Evolutionary conservation across 148 eudicot species (phyloP).

Genomic region (Beta vulgaris): DNA sequence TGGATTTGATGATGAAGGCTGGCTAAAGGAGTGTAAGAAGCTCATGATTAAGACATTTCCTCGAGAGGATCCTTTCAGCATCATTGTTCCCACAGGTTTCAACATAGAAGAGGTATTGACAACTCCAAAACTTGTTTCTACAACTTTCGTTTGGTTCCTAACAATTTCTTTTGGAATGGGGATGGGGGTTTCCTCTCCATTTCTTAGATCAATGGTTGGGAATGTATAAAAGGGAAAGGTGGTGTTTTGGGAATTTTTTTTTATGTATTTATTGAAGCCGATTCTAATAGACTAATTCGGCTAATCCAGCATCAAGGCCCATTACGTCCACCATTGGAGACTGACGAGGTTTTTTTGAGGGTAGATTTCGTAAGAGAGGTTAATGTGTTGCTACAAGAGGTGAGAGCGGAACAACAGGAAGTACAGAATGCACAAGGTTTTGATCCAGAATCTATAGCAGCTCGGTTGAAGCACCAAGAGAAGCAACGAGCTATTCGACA

Average conservation of each 20-base stretch:
- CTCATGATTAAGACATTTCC: slow-evolving; percentile 80
- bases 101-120: slow-evolving; percentile 74
- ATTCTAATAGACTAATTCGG: slow-evolving; percentile 14
- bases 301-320: slow-evolving; percentile 80
- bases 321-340: slow-evolving; percentile 55
- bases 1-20: slow-evolving; percentile 80
- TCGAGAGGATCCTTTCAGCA: slow-evolving; percentile 93
- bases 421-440: slow-evolving; percentile 40
- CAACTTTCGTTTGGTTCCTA: background rate
- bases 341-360: slow-evolving; percentile 76
- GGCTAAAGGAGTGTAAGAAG: slow-evolving; percentile 95
- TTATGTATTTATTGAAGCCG: too few species aligned
- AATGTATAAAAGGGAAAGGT: too few species aligned
- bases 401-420: slow-evolving; percentile 44
- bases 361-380: slow-evolving; percentile 89
- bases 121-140: background rate
- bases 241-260: too few species aligned
- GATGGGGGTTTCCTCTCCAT: too few species aligned
- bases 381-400: slow-evolving; percentile 69
- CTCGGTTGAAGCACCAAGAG: slow-evolving; percentile 79
- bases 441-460: slow-evolving; percentile 86
- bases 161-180: background rate
- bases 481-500: slow-evolving; percentile 66
- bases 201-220: too few species aligned
- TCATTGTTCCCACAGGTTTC: slow-evolving; percentile 88